phyloP scores from a whole-genome alignment of 345 rosid genomes.

The Chamaenerion angustifolium region DNA sequence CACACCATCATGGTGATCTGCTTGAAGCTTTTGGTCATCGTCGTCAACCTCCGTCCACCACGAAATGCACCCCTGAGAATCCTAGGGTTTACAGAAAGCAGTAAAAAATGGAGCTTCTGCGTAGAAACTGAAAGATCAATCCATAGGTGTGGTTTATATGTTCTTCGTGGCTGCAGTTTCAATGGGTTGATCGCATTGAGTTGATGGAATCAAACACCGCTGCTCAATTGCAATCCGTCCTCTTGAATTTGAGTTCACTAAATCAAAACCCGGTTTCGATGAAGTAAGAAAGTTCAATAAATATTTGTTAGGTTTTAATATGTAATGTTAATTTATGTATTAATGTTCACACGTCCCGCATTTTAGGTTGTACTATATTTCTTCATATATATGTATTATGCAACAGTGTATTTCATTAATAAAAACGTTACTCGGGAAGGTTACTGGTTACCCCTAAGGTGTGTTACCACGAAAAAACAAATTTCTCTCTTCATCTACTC shows the following conservation, averaged over 20 bases:
- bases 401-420: no score
- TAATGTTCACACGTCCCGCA: no score
- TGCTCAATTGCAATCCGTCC: slow-evolving; percentile 59
- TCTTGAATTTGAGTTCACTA: slow-evolving; percentile 75
- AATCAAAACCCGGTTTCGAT: slow-evolving; percentile 58
- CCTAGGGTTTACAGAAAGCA: slow-evolving; percentile 31
- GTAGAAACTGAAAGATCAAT: background rate
- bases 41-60: slow-evolving; percentile 93
- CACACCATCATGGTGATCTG: slow-evolving; percentile 23
- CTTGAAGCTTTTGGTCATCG: slow-evolving; percentile 40
- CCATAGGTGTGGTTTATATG: slow-evolving; percentile 21
- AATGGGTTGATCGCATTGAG: slow-evolving; percentile 20
- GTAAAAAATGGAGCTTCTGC: no score
- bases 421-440: no score
- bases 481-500: no score
- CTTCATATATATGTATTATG: no score
- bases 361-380: no score
- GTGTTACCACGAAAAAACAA: no score
- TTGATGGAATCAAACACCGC: slow-evolving; percentile 47
- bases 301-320: background rate
- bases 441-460: no score
- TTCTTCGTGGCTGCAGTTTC: slow-evolving; percentile 20
- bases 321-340: no score
- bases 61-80: slow-evolving; percentile 53
- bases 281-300: slow-evolving; percentile 14